Evolutionary conservation across 805 yeast genomes (phyloP).

Genomic region (Yarrowia yakushimensis): DNA sequence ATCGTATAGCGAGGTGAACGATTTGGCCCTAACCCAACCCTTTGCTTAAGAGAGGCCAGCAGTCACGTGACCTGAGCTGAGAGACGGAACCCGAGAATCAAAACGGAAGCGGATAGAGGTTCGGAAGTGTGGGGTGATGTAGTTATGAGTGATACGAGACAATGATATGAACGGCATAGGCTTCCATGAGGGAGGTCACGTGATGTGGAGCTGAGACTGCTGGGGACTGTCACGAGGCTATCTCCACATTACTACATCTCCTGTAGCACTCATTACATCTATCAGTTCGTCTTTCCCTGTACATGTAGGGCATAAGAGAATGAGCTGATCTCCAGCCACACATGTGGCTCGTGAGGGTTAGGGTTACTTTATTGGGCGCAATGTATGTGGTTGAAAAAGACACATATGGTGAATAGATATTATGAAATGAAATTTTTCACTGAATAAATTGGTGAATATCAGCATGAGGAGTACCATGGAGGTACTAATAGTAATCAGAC

Average conservation of each 20-base stretch:
- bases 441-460: too few species aligned
- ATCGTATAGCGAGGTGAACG: background rate
- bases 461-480: too few species aligned
- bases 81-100: background rate
- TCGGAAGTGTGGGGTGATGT: background rate
- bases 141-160: background rate
- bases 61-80: background rate
- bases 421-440: too few species aligned
- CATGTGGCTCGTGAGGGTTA: background rate
- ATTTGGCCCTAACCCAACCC: background rate
- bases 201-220: background rate
- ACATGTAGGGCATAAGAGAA: background rate
- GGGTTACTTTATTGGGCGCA: constrained; percentile 1
- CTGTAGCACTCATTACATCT: too few species aligned
- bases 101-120: background rate
- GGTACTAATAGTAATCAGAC: too few species aligned
- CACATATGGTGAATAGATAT: background rate
- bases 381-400: background rate
- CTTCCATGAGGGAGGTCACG: background rate
- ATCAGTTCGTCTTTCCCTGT: too few species aligned
- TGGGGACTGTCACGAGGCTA: too few species aligned
- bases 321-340: constrained; percentile 14
- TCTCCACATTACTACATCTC: background rate
- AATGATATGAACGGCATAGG: background rate
- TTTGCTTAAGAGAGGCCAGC: too few species aligned